Conservation (phyloP, 345 rosid species). For the Firmiana major region DNA sequence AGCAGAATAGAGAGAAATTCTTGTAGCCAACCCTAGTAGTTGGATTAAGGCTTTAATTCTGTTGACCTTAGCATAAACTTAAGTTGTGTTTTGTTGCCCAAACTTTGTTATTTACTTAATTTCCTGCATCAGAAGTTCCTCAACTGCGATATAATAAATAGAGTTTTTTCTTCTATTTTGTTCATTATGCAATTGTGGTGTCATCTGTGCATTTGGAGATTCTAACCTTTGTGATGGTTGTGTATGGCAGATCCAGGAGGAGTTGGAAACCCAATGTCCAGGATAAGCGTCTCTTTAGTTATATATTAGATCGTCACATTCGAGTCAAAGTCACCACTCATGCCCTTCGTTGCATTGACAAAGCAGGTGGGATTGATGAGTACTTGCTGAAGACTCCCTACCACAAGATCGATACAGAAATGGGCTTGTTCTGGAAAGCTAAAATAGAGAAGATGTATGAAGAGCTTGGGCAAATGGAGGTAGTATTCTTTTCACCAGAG, state of each 20-base stretch:
- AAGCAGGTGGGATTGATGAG: constrained; percentile 97
- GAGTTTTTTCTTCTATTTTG: not conserved
- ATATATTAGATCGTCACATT: constrained; percentile 82
- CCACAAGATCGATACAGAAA: constrained; percentile 89
- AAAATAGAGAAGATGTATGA: constrained; percentile 85
- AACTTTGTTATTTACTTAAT: not conserved
- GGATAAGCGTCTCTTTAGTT: constrained; percentile 88
- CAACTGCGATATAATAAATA: not conserved
- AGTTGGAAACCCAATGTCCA: constrained; percentile 93
- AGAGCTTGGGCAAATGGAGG: constrained; percentile 74
- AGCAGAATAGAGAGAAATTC: not conserved
- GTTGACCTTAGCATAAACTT: not conserved
- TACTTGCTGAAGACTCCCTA: constrained; percentile 90
- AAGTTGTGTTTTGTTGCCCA: not conserved
- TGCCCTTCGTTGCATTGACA: constrained; percentile 95
- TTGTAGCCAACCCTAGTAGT: not conserved
- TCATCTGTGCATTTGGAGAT: constrained; percentile 8
- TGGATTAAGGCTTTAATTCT: not conserved
- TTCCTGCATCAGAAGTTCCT: not conserved
- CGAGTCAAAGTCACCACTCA: constrained; percentile 84
- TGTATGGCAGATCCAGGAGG: constrained; percentile 64
- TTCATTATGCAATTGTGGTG: not conserved
- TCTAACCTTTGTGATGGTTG: constrained; percentile 7
- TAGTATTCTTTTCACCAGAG: constrained; percentile 67
- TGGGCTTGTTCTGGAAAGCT: constrained; percentile 87